phyloP scores from a whole-genome alignment of 805 yeast species.

The Wickerhamiella occidentalis region DNA sequence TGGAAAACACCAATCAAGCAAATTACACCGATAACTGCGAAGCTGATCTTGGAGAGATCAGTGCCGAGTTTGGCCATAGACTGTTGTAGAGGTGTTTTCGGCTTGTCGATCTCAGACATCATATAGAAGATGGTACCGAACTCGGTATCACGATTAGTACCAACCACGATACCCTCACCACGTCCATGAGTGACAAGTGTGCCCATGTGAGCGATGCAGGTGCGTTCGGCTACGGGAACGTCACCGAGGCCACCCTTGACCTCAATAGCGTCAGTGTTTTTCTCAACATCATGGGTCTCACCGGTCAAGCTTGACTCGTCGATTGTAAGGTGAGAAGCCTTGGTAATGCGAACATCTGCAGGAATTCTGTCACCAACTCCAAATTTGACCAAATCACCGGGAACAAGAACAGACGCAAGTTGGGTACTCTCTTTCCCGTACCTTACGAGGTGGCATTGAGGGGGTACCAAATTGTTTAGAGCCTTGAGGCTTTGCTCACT shows the following conservation, averaged over 20 bases:
- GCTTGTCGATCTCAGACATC: conserved; percentile 92
- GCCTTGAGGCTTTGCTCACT: conserved; percentile 93
- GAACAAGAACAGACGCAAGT: conserved; percentile 77
- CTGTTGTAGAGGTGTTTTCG: conserved; percentile 91
- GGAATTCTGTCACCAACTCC: conserved; percentile 92
- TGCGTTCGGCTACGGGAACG: conserved; percentile 53
- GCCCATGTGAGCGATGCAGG: conserved; percentile 88
- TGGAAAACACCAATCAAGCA: conserved; percentile 81
- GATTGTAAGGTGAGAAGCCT: conserved; percentile 65
- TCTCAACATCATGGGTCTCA: conserved; percentile 78
- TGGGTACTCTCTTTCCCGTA: conserved; percentile 68
- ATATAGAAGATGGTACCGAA: conserved; percentile 90
- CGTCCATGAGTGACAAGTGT: conserved; percentile 93
- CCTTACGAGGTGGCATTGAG: conserved; percentile 86
- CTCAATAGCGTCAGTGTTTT: conserved; percentile 33
- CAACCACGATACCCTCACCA: conserved; percentile 86
- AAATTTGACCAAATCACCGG: conserved; percentile 89
- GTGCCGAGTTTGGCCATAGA: conserved; percentile 94
- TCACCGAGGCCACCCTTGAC: background rate
- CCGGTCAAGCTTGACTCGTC: conserved; percentile 96
- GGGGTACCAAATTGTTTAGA: conserved; percentile 84
- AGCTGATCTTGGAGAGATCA: conserved; percentile 74
- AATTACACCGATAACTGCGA: conserved; percentile 80
- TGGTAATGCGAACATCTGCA: conserved; percentile 77
- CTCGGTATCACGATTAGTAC: conserved; percentile 80